phyloP scores from a whole-genome alignment of 441 rosid species.

The Erodium texanum region DNA sequence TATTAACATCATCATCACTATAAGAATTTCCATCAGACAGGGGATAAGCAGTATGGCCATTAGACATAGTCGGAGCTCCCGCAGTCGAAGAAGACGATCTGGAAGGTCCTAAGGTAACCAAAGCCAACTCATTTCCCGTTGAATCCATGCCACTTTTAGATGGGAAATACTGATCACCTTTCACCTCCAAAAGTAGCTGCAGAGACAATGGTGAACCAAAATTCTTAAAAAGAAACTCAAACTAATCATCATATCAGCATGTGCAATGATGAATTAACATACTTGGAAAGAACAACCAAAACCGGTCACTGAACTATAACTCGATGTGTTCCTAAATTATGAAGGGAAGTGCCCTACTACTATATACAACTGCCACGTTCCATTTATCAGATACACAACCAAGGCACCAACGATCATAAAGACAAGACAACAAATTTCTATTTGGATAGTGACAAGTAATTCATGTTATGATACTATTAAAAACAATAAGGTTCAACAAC shows the following conservation, averaged over 20 bases:
- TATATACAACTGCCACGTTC: not conserved
- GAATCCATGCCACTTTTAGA: conserved; percentile 25
- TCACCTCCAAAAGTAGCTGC: conserved; percentile 59
- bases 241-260: not conserved
- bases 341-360: not conserved
- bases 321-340: not conserved
- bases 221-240: conserved; percentile 16
- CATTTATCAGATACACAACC: too few relatives aligned
- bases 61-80: conserved; percentile 39
- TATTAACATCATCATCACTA: conserved; percentile 34
- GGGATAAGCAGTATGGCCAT: conserved; percentile 28
- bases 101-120: conserved; percentile 60
- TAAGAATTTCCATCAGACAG: conserved; percentile 37
- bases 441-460: not conserved
- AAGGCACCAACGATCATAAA: too few relatives aligned
- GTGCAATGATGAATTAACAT: not conserved
- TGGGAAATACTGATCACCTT: conserved; percentile 40
- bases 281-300: not conserved
- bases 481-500: not conserved
- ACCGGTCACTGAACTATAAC: too few relatives aligned
- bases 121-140: conserved; percentile 46
- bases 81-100: conserved; percentile 49
- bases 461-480: not conserved
- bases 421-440: too few relatives aligned
- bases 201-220: conserved; percentile 12